Evolutionary conservation across 352 stramenopile genomes (phyloP), one percentile per base, ranked within the genome.

Genomic region (Globisporangium cystogenes): DNA sequence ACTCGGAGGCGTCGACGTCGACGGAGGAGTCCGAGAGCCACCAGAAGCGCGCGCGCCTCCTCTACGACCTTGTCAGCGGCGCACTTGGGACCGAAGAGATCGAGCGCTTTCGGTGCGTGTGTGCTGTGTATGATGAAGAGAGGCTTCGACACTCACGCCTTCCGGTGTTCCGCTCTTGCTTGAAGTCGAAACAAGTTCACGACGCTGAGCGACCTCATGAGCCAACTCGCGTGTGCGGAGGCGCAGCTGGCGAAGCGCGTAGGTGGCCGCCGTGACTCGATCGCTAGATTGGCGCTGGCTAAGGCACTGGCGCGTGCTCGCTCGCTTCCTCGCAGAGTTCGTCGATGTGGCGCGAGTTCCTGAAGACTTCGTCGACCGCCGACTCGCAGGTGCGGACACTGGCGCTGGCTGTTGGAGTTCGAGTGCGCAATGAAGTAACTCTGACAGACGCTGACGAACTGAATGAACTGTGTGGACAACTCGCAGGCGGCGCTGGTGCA

Each of bases 41-140:
- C 29, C 61, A 67, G 20, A 65, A 74, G 37, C 76, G 74, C 14
- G 62, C 59, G 11, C 66, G 62, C 6, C 68, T 87, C 43, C 56
- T 64, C 1, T 65, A 29, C 14, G 66, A 78, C 10, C 61, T 87
- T 26, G 69, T 83, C n/a, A 81, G 67, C 4, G 70, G 74, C n/a
- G 76, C 76, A 11, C 58, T 90, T 14, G 45, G 85, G 21, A 73
- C 70, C 7, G 76, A 86, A 41, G 79, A 88, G 58, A 82, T 86
- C 43, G 50, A 74, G 10, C 76, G 79, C 20, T 84, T 90, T 48
- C 63, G 64, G 59, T 79, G 62, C 29, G 54, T 48, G 15, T 47
- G 16, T 33, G 14, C 16, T n/a, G n/a, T n/a, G n/a, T n/a, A n/a
- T n/a, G n/a, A n/a, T n/a, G n/a, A n/a, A n/a, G n/a, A n/a, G n/a